A percentile compares a stretch with the other conserved stretches of the same genome.
Evolutionary conservation across 148 eudicot species (phyloP).

Genomic region (Rhododendron ovatum): DNA sequence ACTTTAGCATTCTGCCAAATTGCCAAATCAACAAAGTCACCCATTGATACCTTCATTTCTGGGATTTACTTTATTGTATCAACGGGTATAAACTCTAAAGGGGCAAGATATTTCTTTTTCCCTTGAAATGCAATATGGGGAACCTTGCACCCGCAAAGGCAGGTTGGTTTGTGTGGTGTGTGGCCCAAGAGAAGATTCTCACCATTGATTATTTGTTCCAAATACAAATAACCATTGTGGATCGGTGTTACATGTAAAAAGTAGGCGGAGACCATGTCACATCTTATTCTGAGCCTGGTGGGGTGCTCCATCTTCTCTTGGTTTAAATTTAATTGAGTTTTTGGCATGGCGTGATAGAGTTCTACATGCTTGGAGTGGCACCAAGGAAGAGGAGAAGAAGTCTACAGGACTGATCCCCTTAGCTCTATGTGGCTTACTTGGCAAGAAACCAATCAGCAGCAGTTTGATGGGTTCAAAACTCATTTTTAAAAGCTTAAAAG

Average conservation of each 20-base stretch:
- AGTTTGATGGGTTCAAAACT: neutral
- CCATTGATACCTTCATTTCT: too few relatives aligned
- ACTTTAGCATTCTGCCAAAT: neutral
- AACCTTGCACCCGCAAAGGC: neutral
- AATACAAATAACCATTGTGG: neutral
- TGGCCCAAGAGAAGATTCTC: neutral
- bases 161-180: neutral
- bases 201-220: neutral
- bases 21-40: neutral
- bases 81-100: too few relatives aligned
- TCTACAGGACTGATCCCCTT: neutral
- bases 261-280: neutral
- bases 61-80: too few relatives aligned
- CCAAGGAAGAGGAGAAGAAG: neutral
- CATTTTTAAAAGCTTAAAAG: neutral
- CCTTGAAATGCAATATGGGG: neutral
- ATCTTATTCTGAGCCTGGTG: neutral
- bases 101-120: neutral
- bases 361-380: neutral
- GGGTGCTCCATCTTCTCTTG: neutral
- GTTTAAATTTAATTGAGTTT: neutral
- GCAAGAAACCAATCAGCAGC: neutral
- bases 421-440: neutral
- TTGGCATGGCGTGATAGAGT: neutral
- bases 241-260: neutral